Conservation (phyloP, 306 rosid species). For the Medicago arabica region DNA sequence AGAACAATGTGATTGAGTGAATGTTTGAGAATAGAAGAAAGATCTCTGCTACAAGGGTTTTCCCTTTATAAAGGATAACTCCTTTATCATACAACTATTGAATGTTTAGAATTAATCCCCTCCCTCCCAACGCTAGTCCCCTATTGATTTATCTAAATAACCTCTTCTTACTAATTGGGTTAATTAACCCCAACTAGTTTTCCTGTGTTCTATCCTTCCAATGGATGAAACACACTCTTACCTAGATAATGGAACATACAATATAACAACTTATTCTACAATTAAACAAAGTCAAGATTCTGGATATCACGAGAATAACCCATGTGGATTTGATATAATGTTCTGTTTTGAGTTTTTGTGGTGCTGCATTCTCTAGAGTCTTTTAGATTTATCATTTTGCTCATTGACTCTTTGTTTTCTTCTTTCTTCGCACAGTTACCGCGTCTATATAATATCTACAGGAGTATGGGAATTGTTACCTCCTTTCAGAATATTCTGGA, state of each 20-base stretch:
- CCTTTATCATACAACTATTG: neutral
- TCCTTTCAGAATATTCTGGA: constrained; percentile 86
- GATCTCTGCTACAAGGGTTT: neutral
- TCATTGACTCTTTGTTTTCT: constrained; percentile 12
- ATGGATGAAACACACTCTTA: neutral
- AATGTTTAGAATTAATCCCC: neutral
- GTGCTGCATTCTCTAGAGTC: constrained; percentile 10
- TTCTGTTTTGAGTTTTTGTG: constrained; percentile 15
- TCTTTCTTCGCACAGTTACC: constrained; percentile 70
- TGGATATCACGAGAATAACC: constrained; percentile 18
- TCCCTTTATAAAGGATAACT: neutral
- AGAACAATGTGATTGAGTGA: neutral
- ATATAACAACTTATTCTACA: constrained; percentile 13
- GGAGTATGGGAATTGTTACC: constrained; percentile 77
- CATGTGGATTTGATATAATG: constrained; percentile 22
- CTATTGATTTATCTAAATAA: constrained; percentile 8
- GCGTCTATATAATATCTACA: constrained; percentile 78
- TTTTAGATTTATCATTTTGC: constrained; percentile 20
- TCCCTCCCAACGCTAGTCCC: neutral
- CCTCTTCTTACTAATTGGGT: neutral
- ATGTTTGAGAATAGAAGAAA: neutral
- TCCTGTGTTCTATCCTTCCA: constrained; percentile 10
- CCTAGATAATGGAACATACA: neutral
- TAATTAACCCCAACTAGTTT: too few species aligned
- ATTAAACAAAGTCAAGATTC: neutral